A percentile compares a stretch with the other conserved stretches of the same genome.
Evolutionary conservation across 805 yeast genomes (phyloP).

Genomic region (Metschnikowia cubensis): DNA sequence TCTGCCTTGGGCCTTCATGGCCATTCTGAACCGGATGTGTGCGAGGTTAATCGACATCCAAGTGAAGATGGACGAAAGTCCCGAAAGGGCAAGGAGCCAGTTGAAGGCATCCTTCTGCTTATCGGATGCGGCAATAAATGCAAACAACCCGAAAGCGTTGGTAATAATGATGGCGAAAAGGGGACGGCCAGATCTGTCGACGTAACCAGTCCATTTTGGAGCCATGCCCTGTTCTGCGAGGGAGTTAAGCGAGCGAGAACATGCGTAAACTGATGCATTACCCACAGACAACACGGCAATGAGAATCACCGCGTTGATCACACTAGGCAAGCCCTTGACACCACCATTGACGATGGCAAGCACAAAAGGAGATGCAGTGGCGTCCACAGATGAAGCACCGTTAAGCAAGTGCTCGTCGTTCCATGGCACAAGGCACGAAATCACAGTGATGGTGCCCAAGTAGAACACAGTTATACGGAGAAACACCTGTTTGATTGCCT

Average conservation of each 20-base stretch:
- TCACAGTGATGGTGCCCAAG: conserved; percentile 41
- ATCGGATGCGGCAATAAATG: conserved; percentile 41
- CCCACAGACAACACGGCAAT: conserved; percentile 65
- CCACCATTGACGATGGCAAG: conserved; percentile 63
- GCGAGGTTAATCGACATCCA: conserved; percentile 41
- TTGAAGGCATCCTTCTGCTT: conserved; percentile 34
- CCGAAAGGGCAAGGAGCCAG: conserved; percentile 42
- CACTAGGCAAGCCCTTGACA: conserved; percentile 61
- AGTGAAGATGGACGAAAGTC: conserved; percentile 40
- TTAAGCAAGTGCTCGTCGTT: conserved; percentile 25
- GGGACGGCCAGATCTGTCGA: conserved; percentile 40
- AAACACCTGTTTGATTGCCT: conserved; percentile 61
- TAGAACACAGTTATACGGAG: conserved; percentile 62
- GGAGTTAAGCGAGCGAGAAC: conserved; percentile 38
- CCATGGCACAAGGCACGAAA: conserved; percentile 48
- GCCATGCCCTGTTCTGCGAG: conserved; percentile 41
- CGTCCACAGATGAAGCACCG: conserved; percentile 47
- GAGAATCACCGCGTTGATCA: conserved; percentile 71
- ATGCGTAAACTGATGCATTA: conserved; percentile 42
- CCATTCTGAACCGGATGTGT: conserved; percentile 39
- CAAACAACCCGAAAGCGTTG: conserved; percentile 34
- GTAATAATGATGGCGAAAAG: conserved; percentile 32
- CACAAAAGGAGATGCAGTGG: conserved; percentile 72
- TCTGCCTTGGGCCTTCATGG: conserved; percentile 40
- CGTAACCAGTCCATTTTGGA: conserved; percentile 31